A percentile compares a stretch with the other conserved stretches of the same genome.
Conservation (phyloP, 495 filamentous ascomycete genomes). For the Neurospora africana region DNA sequence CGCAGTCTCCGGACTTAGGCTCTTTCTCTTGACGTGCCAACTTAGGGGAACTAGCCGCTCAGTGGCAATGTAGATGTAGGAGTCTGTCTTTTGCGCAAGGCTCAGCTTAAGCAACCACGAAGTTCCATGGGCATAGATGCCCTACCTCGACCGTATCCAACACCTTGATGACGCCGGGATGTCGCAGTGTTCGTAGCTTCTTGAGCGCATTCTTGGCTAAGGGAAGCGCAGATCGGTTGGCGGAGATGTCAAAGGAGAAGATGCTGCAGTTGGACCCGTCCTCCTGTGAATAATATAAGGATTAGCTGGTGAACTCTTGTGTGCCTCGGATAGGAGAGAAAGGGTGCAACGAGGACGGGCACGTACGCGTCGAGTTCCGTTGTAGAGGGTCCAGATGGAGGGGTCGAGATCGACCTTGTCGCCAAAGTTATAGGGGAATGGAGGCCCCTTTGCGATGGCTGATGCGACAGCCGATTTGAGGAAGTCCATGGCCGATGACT, state of each 20-base stretch:
- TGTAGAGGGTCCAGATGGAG: slow-evolving; percentile 86
- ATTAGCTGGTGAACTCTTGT: slow-evolving; percentile 2
- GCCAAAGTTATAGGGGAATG: slow-evolving; percentile 84
- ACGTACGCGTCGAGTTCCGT: slow-evolving; percentile 79
- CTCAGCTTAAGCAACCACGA: slow-evolving; percentile 5
- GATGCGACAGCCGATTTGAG: slow-evolving; percentile 95
- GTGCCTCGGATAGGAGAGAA: not conserved
- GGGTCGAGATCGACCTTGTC: slow-evolving; percentile 80
- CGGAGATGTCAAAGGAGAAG: slow-evolving; percentile 80
- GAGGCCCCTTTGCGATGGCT: slow-evolving; percentile 86
- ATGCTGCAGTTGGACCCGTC: slow-evolving; percentile 90
- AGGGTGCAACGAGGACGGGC: not conserved
- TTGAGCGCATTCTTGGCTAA: slow-evolving; percentile 87
- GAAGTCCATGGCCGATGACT: slow-evolving; percentile 64
- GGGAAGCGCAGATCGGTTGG: slow-evolving; percentile 68
- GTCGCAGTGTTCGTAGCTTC: slow-evolving; percentile 81
- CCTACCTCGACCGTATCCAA: slow-evolving; percentile 86
- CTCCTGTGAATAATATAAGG: slow-evolving; percentile 46
- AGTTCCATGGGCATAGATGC: not conserved
- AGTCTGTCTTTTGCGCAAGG: slow-evolving; percentile 56
- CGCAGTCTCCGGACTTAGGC: slow-evolving; percentile 72
- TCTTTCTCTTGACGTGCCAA: slow-evolving; percentile 79
- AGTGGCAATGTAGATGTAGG: slow-evolving; percentile 89
- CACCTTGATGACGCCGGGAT: slow-evolving; percentile 88
- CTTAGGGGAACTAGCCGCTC: slow-evolving; percentile 75